phyloP scores from a whole-genome alignment of 345 rosid species.

The Arabidopsis suecica region DNA sequence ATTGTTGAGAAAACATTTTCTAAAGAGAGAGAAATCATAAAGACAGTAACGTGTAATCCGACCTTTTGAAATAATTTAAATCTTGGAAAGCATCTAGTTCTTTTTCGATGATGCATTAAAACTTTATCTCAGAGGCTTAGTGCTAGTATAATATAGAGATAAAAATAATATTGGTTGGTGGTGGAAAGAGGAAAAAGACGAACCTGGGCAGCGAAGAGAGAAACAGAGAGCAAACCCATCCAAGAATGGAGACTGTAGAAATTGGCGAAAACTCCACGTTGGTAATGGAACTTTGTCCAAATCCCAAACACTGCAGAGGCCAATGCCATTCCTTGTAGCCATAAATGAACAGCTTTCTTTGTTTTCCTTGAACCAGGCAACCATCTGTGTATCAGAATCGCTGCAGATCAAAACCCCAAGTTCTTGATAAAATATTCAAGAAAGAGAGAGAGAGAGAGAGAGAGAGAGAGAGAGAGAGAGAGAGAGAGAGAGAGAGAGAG shows the following conservation, averaged over 20 bases:
- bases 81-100: constrained; percentile 21
- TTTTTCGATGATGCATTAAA: constrained; percentile 10
- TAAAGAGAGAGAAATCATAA: neutral
- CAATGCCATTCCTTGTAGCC: constrained; percentile 89
- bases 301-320: constrained; percentile 83
- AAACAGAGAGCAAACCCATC: constrained; percentile 91
- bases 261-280: constrained; percentile 71
- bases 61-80: constrained; percentile 5
- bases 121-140: neutral
- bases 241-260: constrained; percentile 96
- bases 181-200: constrained; percentile 13
- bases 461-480: too few relatives aligned
- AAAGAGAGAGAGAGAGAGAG: neutral
- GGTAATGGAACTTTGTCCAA: constrained; percentile 81
- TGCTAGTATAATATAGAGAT: neutral
- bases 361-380: constrained; percentile 80
- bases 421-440: neutral
- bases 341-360: constrained; percentile 86
- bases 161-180: constrained; percentile 32
- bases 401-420: constrained; percentile 48
- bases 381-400: constrained; percentile 90
- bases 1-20: constrained; percentile 10
- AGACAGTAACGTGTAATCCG: constrained; percentile 31
- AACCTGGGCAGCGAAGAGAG: constrained; percentile 90
- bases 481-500: too few relatives aligned